Conservation (phyloP, 2,329 filamentous ascomycete species). For the Gnomoniopsis smithogilvyi region DNA sequence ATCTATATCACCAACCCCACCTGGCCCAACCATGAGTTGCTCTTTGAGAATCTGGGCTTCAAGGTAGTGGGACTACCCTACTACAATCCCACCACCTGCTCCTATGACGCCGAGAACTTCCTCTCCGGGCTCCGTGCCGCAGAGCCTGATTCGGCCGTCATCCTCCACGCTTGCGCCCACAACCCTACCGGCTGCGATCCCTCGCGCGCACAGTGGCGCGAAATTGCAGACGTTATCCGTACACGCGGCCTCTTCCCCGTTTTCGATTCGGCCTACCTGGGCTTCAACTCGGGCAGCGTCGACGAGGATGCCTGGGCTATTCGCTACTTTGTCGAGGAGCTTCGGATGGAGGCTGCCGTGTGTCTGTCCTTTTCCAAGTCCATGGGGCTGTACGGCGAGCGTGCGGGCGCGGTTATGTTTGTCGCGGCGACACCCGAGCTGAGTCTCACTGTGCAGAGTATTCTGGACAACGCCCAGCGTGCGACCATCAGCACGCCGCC, state of each 20-base stretch:
- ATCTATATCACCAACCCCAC: slow-evolving; percentile 38
- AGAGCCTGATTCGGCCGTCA: slow-evolving; percentile 24
- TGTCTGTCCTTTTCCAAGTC: slow-evolving; percentile 62
- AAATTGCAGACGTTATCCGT: slow-evolving; percentile 24
- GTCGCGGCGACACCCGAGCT: slow-evolving; percentile 21
- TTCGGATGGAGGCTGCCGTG: slow-evolving; percentile 48
- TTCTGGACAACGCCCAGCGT: slow-evolving; percentile 30
- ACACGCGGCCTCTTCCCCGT: slow-evolving; percentile 26
- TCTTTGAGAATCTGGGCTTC: slow-evolving; percentile 33
- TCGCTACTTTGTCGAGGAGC: slow-evolving; percentile 29
- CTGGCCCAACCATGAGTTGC: slow-evolving; percentile 37
- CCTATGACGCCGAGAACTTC: slow-evolving; percentile 31
- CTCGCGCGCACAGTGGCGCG: slow-evolving; percentile 29
- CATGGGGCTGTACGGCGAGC: slow-evolving; percentile 44
- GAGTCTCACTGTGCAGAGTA: slow-evolving; percentile 22
- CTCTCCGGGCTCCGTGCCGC: slow-evolving; percentile 26
- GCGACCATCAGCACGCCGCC: slow-evolving; percentile 34
- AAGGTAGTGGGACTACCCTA: slow-evolving; percentile 32
- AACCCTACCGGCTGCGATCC: slow-evolving; percentile 41
- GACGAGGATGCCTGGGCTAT: slow-evolving; percentile 30
- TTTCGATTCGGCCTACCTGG: slow-evolving; percentile 32
- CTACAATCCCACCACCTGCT: slow-evolving; percentile 31
- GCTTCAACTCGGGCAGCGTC: slow-evolving; percentile 28
- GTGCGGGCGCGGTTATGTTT: slow-evolving; percentile 29
- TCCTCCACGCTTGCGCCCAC: slow-evolving; percentile 41